A percentile compares a stretch with the other conserved stretches of the same genome.
Conservation (phyloP, 495 filamentous ascomycete genomes). For the Xylaria flabelliformis region DNA sequence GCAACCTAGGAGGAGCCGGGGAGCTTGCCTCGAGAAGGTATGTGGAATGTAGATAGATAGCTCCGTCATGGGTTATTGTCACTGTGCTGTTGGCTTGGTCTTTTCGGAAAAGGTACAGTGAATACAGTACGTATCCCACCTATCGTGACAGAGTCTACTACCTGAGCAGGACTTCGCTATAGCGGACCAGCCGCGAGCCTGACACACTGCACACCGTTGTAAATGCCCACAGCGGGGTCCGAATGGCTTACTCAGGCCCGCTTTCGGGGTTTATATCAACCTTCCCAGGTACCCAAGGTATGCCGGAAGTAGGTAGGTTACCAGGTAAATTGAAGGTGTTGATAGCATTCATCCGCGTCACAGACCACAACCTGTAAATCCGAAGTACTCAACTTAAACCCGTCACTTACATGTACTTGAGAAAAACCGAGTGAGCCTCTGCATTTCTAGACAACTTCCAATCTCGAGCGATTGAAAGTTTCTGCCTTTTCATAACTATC, state of each 20-base stretch:
- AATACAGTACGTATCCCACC: neutral
- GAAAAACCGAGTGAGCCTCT: neutral
- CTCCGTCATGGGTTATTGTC: conserved; percentile 10
- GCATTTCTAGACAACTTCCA: neutral
- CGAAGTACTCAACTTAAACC: neutral
- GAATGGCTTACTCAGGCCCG: conserved; percentile 27
- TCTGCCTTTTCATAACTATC: neutral
- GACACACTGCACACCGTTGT: conserved; percentile 10
- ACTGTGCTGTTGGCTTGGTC: neutral
- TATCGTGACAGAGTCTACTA: neutral
- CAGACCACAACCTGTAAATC: neutral
- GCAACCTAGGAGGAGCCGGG: conserved; percentile 11
- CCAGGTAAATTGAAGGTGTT: neutral
- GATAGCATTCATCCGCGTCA: neutral
- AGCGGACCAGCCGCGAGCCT: neutral
- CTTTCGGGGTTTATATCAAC: conserved; percentile 1
- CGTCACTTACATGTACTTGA: neutral
- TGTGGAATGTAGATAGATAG: conserved; percentile 2
- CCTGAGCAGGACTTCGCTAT: conserved; percentile 3
- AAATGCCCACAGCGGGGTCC: conserved; percentile 21
- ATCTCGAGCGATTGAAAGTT: neutral
- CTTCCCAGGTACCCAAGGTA: neutral
- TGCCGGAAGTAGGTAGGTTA: neutral
- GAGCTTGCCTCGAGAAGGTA: conserved; percentile 13
- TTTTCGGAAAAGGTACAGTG: neutral